These are phyloP conservation scores for Penicillium malachiteum DNA, from an alignment of 495 filamentous ascomycete genomes.

Conservation along the genomic window DNA sequence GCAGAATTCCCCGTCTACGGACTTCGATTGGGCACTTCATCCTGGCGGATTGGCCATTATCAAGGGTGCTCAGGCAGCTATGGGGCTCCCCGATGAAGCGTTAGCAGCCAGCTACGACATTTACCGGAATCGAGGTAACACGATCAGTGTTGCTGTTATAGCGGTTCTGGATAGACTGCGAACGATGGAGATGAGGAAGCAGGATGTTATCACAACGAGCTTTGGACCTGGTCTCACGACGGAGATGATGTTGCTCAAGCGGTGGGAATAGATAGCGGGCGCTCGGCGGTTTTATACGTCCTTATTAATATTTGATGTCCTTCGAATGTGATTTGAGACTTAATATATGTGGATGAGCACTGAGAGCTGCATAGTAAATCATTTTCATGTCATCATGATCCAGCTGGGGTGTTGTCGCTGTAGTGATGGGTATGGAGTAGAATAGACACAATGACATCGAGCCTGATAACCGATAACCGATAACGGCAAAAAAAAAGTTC, in stretches of 20 bases:
- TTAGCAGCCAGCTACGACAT: slow-evolving; percentile 61
- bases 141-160: slow-evolving; percentile 60
- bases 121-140: slow-evolving; percentile 64
- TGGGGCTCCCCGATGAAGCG: slow-evolving; percentile 52
- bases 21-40: slow-evolving; percentile 71
- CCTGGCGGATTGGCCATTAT: slow-evolving; percentile 65
- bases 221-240: slow-evolving; percentile 65
- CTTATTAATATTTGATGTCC: too few species aligned
- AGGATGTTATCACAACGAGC: slow-evolving; percentile 57
- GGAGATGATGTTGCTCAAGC: slow-evolving; percentile 55
- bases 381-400: too few species aligned
- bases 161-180: slow-evolving; percentile 31
- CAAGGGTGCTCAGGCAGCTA: slow-evolving; percentile 54
- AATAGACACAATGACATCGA: too few species aligned
- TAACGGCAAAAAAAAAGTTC: slow-evolving; percentile 34
- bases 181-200: slow-evolving; percentile 51
- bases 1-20: slow-evolving; percentile 22
- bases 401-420: too few species aligned
- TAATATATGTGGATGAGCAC: too few species aligned
- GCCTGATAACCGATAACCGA: slow-evolving; percentile 15
- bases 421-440: too few species aligned
- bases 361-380: too few species aligned
- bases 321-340: too few species aligned
- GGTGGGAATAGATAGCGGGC: background rate
- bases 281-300: too few species aligned